Evolutionary conservation across 495 filamentous ascomycete genomes (phyloP), one percentile per base, ranked within the genome.

Genomic region (Daldinia grandis): DNA sequence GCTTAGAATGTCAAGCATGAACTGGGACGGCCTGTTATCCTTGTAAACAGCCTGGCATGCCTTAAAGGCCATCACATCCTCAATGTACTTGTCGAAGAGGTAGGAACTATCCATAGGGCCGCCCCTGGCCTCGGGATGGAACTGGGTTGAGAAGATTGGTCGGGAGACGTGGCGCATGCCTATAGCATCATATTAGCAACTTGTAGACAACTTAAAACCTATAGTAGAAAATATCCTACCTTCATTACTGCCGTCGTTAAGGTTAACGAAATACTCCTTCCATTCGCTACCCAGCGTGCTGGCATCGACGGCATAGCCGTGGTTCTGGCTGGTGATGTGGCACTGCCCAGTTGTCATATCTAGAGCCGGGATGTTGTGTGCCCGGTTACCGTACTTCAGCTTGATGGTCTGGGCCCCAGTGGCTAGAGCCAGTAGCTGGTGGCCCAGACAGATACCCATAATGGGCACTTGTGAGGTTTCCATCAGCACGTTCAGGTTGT

Each of bases 261-360:
- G 85, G 85, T 99, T 99, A 75, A 95, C 88, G 76, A 98, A 98
- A 84, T 97, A 97, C 76, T 97, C 95, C 85, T 95, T 95, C 89
- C 92, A 99, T 56, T 98, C 92, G 31, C 79, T 82, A 25, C 91
- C 86, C 21, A 99, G 85, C 9, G 93, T 97, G 59, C 84, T 84
- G 9, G 93, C 88, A 76, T 98, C 95, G 50, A 99, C 94, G 17
- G 95, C 95, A 75, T 99, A 99, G 50, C 95, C 95, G 81, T 99
- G 95, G 83, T 99, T 99, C 85, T 99, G 95, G 75, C 87, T 91
- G 50, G 95, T 98, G 82, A 98, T 98, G 84, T 98, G 95, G 89
- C 95, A 98, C 79, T 93, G 91, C 25, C 96, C 96, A 30, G 95
- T 97, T 58, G 92, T 96, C 77, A 96, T 84, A 75, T 98, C 96